Base-by-base conservation (phyloP, 2,329 filamentous ascomycete species). In the Cyanodermella asteris region DNA sequence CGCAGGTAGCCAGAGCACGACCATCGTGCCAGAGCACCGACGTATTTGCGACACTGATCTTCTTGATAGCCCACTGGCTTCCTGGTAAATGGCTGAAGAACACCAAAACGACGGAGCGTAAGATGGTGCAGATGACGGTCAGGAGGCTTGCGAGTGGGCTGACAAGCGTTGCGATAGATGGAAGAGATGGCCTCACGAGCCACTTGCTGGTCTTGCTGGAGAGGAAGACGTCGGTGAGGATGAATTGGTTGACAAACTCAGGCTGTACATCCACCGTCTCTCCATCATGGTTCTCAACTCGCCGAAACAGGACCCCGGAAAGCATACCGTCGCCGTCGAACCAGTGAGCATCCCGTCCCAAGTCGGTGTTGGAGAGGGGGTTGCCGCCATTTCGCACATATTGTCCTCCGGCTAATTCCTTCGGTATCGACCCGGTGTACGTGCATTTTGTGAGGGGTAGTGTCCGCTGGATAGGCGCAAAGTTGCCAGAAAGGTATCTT, bases 261-360 rank as follows among this genome's bases (percentile, higher is more conserved):
- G 71, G 69, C 29, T 52, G 41, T 2, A 71, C 54, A 3, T 43
- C 34, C 0, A 38, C 33, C 3, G 52, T 40, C 5, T 47, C 43
- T 11, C 14, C 22, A 6, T 22, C 25, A 4, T 11, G 5, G n/a
- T n/a, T n/a, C n/a, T n/a, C n/a, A 3, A 45, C 44, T 3, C 51
- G 51, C 15, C 50, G 50, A 39, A 73, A 77, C 11, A 54, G 53
- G 1, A 77, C 69, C 2, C 72, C 72, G 16, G 63, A 63, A 7
- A 77, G 59, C 72, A 77, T 77, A 4, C 72, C 72, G 40, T 77
- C 71, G 16, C 72, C 72, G 35, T 77, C 72, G 32, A 77, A 77
- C 70, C 70, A 76, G 39, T 77, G 72, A 6, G 65, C 59, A 38
- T 72, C 66, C 33, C 67, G 56, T 19, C 57, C 59, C 3, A 64